phyloP scores from a whole-genome alignment of 2,329 filamentous ascomycete species.

The Remersonia thermophila region DNA sequence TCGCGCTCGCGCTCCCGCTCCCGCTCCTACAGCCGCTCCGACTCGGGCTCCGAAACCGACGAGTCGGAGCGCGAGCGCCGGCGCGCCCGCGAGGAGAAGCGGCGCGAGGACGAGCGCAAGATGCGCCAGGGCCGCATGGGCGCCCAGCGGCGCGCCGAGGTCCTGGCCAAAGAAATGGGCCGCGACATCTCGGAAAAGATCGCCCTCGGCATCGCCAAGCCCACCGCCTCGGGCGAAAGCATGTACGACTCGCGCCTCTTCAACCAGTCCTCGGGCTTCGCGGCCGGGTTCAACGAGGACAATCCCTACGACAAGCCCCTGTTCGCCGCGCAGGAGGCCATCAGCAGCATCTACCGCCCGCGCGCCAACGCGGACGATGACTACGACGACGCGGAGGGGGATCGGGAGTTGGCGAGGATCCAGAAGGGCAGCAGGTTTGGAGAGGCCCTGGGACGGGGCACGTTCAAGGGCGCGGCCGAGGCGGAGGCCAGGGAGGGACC shows the following conservation, averaged over 20 bases:
- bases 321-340: slow-evolving; percentile 89
- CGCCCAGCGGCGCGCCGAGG: slow-evolving; percentile 77
- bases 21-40: slow-evolving; percentile 41
- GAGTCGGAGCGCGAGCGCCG: slow-evolving; percentile 66
- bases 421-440: slow-evolving; percentile 72
- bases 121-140: slow-evolving; percentile 92
- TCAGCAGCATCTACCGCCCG: slow-evolving; percentile 86
- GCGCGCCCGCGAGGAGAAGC: slow-evolving; percentile 62
- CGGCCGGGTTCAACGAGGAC: slow-evolving; percentile 90
- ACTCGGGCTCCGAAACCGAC: slow-evolving; percentile 43
- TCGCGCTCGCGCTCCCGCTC: slow-evolving; percentile 29
- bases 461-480: slow-evolving; percentile 77
- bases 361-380: slow-evolving; percentile 61
- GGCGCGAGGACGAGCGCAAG: slow-evolving; percentile 76
- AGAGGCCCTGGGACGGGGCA: slow-evolving; percentile 78
- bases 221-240: slow-evolving; percentile 77
- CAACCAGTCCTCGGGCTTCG: slow-evolving; percentile 85
- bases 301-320: slow-evolving; percentile 95
- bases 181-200: slow-evolving; percentile 97
- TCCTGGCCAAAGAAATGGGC: slow-evolving; percentile 89
- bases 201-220: slow-evolving; percentile 85
- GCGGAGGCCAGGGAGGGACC: slow-evolving; percentile 81
- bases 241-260: slow-evolving; percentile 98
- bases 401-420: slow-evolving; percentile 76
- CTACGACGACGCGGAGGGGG: slow-evolving; percentile 66